A percentile compares a stretch with the other conserved stretches of the same genome.
These are phyloP conservation scores for Populus euphratica DNA, from an alignment of 345 rosid genomes.

Conservation along the genomic window DNA sequence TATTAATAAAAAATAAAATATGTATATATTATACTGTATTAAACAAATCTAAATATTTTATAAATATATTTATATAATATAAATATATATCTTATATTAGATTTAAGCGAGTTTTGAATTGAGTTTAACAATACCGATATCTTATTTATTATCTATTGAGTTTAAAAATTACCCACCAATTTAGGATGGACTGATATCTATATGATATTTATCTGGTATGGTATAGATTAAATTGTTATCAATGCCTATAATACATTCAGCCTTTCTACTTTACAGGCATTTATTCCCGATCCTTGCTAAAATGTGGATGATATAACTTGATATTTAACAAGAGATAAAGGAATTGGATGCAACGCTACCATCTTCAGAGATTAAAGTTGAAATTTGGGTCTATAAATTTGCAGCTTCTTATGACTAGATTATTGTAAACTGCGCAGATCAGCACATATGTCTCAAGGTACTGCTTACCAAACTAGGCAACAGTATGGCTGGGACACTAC, in stretches of 20 bases:
- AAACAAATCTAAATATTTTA: too few species aligned
- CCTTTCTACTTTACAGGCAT: not conserved
- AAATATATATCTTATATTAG: too few species aligned
- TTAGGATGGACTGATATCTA: too few species aligned
- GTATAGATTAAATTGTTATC: too few species aligned
- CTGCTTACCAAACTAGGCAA: constrained; percentile 9
- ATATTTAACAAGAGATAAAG: not conserved
- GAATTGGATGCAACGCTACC: constrained; percentile 38
- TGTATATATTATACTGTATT: too few species aligned
- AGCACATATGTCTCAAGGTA: constrained; percentile 10
- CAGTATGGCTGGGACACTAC: constrained; percentile 25
- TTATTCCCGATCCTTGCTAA: not conserved
- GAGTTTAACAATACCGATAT: too few species aligned
- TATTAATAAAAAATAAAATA: too few species aligned
- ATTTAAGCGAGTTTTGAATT: accelerated
- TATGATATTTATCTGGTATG: too few species aligned
- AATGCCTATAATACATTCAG: not conserved
- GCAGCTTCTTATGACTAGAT: not conserved
- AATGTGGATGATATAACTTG: not conserved
- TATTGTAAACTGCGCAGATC: not conserved
- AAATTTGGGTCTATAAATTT: constrained; percentile 28
- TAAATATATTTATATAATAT: too few species aligned
- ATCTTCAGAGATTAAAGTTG: constrained; percentile 22
- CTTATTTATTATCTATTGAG: too few species aligned
- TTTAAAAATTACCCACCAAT: too few species aligned